These are phyloP conservation scores for Leccinum sublutescens DNA, from an alignment of 768 basidiomycete species.

Conservation along the genomic window DNA sequence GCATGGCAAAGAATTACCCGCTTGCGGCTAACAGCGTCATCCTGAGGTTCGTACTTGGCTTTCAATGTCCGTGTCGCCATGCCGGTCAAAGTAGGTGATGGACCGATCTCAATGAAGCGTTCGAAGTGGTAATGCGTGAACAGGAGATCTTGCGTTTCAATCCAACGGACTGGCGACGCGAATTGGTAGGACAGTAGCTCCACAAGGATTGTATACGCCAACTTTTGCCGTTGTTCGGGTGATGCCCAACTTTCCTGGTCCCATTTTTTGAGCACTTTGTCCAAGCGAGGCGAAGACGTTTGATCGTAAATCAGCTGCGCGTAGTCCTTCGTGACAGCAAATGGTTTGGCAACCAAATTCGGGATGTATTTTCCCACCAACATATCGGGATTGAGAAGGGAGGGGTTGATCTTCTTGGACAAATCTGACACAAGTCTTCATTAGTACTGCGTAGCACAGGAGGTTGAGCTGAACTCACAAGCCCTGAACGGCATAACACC, in stretches of 20 bases:
- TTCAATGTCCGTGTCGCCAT: conserved; percentile 91
- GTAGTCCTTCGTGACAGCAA: conserved; percentile 81
- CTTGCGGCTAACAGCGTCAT: conserved; percentile 77
- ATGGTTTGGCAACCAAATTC: conserved; percentile 89
- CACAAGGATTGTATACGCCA: conserved; percentile 95
- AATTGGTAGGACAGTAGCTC: conserved; percentile 98
- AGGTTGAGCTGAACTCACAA: conserved; percentile 52
- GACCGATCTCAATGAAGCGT: conserved; percentile 93
- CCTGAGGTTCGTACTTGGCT: conserved; percentile 88
- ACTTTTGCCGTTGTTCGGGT: conserved; percentile 80
- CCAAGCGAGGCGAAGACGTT: conserved; percentile 91
- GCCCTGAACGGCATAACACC: conserved; percentile 97
- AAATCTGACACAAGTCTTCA: conserved; percentile 53
- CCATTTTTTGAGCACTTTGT: conserved; percentile 94
- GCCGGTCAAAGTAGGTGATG: conserved; percentile 92
- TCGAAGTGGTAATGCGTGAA: conserved; percentile 87
- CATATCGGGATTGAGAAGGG: conserved; percentile 91
- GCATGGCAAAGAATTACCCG: conserved; percentile 89
- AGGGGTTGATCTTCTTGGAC: conserved; percentile 95
- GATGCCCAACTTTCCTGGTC: conserved; percentile 87
- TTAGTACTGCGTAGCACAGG: conserved; percentile 2
- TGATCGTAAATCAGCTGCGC: conserved; percentile 96
- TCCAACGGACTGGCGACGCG: conserved; percentile 98
- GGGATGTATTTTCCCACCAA: conserved; percentile 95
- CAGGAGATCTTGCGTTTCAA: conserved; percentile 95